A percentile compares a stretch with the other conserved stretches of the same genome.
These are phyloP conservation scores for Acrocalymma vagum DNA, from an alignment of 2,329 filamentous ascomycete species.

Conservation along the genomic window DNA sequence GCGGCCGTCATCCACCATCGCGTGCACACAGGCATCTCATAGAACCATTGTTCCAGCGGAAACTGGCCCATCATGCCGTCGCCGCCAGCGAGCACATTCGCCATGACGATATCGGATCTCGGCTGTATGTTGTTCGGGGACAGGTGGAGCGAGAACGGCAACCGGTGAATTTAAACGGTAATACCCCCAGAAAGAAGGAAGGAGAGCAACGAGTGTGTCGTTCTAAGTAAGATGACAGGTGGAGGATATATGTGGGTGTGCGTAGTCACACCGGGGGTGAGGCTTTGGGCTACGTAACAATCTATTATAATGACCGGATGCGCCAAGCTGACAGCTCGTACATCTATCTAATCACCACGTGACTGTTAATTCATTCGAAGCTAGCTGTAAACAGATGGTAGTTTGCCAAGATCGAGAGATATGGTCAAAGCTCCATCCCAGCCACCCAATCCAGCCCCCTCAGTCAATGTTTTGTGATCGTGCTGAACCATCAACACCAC, in stretches of 20 bases:
- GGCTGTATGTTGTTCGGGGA: background rate
- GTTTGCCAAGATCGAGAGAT: no score
- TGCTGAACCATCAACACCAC: no score
- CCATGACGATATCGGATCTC: constrained; percentile 46
- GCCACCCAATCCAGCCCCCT: no score
- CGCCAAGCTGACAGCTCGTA: constrained; percentile 22
- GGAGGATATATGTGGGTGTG: no score
- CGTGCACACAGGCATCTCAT: constrained; percentile 96
- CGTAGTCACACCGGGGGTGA: constrained; percentile 2
- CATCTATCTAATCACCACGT: constrained; percentile 16
- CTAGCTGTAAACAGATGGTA: no score
- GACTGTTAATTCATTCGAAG: no score
- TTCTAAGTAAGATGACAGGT: constrained; percentile 19
- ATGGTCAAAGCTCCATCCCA: no score
- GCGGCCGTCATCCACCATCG: constrained; percentile 97
- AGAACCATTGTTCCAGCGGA: constrained; percentile 97
- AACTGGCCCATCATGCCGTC: constrained; percentile 64
- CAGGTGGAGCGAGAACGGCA: background rate
- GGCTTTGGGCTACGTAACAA: constrained; percentile 41
- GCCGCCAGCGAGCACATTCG: constrained; percentile 52
- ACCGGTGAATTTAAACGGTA: no score
- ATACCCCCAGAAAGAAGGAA: no score
- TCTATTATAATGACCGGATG: no score
- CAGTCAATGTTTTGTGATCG: no score
- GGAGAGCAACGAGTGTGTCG: background rate